Conservation (phyloP, 2,329 filamentous ascomycete species). For the Nemania bipapillata region DNA sequence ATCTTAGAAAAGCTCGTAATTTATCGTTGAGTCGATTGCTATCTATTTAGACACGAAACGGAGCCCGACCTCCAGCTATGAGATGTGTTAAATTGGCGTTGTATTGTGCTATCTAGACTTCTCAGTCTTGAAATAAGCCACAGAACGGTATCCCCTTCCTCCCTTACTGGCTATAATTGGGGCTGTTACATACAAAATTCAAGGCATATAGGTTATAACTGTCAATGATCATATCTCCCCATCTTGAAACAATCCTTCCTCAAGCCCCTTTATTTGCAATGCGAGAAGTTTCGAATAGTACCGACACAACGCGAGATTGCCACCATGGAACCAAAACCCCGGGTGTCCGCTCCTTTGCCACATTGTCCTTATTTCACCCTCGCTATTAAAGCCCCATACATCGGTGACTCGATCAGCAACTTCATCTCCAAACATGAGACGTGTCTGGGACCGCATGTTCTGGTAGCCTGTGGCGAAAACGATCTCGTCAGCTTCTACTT, state of each 20-base stretch:
- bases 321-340: slow-evolving; percentile 73
- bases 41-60: too few species aligned
- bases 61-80: too few species aligned
- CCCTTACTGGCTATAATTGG: too few species aligned
- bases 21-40: too few species aligned
- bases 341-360: slow-evolving; percentile 70
- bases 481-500: slow-evolving; percentile 65
- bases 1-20: too few species aligned
- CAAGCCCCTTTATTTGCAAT: slow-evolving; percentile 61
- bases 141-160: too few species aligned
- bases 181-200: too few species aligned
- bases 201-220: background rate
- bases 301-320: slow-evolving; percentile 70
- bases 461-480: slow-evolving; percentile 67
- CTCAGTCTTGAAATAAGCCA: too few species aligned
- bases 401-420: slow-evolving; percentile 55
- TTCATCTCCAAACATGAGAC: slow-evolving; percentile 68
- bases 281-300: slow-evolving; percentile 67
- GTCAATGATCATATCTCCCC: slow-evolving; percentile 18
- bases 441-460: slow-evolving; percentile 72
- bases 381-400: slow-evolving; percentile 69
- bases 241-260: slow-evolving; percentile 43
- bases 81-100: too few species aligned
- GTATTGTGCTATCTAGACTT: too few species aligned
- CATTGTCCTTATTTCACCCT: slow-evolving; percentile 65